Conservation (phyloP, 129 eudicot genomes). For the Scalesia atractyloides region DNA sequence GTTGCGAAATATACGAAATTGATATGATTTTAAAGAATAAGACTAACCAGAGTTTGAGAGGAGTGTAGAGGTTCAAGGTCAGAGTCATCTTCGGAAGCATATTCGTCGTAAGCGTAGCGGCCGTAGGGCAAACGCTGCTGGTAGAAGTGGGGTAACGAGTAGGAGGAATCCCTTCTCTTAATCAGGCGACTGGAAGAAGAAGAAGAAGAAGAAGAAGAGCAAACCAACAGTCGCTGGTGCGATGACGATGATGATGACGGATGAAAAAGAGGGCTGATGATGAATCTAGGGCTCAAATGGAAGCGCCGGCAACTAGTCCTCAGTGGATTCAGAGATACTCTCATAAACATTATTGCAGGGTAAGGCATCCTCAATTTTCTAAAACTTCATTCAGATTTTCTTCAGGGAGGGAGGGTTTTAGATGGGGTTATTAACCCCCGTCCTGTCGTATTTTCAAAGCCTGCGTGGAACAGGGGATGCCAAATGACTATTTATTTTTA, state of each 20-base stretch:
- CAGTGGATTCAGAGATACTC: constrained; percentile 26
- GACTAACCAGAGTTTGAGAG: constrained; percentile 57
- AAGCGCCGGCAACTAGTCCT: constrained; percentile 18
- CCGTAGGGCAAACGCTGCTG: constrained; percentile 63
- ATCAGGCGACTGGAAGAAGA: constrained; percentile 23
- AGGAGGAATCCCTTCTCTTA: constrained; percentile 26
- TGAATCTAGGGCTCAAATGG: constrained; percentile 21
- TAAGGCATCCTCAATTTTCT: too few species aligned
- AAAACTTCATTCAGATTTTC: too few species aligned
- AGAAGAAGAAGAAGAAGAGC: constrained; percentile 22
- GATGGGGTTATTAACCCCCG: too few species aligned
- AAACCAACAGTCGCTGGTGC: constrained; percentile 15
- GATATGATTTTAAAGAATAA: background rate
- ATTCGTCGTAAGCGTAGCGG: constrained; percentile 71
- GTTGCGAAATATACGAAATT: too few species aligned
- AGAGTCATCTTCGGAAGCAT: constrained; percentile 63
- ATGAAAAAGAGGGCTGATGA: background rate
- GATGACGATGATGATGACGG: background rate
- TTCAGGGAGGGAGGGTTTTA: too few species aligned
- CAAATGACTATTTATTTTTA: too few species aligned
- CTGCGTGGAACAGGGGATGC: too few species aligned
- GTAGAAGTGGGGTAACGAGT: constrained; percentile 44
- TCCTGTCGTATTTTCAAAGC: too few species aligned
- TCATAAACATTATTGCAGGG: background rate
- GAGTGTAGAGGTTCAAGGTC: constrained; percentile 46